Evolutionary conservation across 2,329 filamentous ascomycete genomes (phyloP).

Genomic region (Alternaria incomplexa): DNA sequence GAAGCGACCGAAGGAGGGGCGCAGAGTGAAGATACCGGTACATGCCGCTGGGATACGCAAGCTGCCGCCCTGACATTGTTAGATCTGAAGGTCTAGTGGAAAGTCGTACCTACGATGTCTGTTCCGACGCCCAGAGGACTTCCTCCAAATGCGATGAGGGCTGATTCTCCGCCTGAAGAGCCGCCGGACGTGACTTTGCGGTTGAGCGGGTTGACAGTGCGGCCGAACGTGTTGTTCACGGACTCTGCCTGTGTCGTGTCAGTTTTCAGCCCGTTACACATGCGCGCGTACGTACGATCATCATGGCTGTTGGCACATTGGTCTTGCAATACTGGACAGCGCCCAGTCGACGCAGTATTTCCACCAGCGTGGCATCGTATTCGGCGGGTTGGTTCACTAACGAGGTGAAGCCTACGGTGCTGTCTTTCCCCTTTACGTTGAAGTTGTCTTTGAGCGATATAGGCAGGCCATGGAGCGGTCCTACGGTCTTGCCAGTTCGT

Average conservation of each 20-base stretch:
- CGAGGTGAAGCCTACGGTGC: constrained; percentile 68
- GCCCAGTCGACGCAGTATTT: constrained; percentile 64
- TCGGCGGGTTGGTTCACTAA: constrained; percentile 65
- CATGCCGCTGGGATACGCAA: constrained; percentile 64
- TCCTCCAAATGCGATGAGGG: constrained; percentile 65
- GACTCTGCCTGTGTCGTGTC: constrained; percentile 57
- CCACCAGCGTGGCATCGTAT: constrained; percentile 63
- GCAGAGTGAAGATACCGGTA: constrained; percentile 64
- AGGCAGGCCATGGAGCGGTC: constrained; percentile 71
- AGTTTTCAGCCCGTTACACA: background rate
- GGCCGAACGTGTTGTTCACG: constrained; percentile 69
- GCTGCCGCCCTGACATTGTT: constrained; percentile 53
- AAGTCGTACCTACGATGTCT: constrained; percentile 58
- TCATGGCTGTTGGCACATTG: constrained; percentile 72
- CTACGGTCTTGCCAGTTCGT: constrained; percentile 56
- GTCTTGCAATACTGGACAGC: constrained; percentile 75
- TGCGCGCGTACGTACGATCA: constrained; percentile 56
- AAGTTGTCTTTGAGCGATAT: constrained; percentile 76
- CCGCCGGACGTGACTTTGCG: constrained; percentile 67
- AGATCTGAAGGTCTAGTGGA: background rate
- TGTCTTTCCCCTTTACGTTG: constrained; percentile 65
- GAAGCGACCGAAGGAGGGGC: constrained; percentile 65
- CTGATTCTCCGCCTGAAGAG: constrained; percentile 70
- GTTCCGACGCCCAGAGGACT: constrained; percentile 68
- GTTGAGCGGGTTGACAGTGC: constrained; percentile 68